These are phyloP conservation scores for Trametes pubescens DNA, from an alignment of 1,284 basidiomycete species.

Conservation along the genomic window DNA sequence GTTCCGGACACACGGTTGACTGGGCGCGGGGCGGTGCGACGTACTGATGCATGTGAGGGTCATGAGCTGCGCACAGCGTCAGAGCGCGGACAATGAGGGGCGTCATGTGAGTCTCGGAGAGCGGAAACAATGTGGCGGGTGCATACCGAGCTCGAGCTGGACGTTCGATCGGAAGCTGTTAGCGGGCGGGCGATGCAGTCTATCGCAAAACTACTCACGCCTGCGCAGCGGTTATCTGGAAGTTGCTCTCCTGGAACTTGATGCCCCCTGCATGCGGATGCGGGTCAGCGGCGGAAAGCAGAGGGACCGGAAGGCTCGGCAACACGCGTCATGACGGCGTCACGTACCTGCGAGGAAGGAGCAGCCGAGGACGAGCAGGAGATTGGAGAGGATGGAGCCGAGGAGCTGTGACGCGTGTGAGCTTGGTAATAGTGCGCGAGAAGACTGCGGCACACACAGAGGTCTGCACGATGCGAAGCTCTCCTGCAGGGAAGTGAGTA, in stretches of 20 bases:
- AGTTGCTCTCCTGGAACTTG: constrained; percentile 72
- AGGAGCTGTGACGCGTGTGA: constrained; percentile 60
- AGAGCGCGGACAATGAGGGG: constrained; percentile 13
- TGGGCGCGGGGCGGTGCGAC: constrained; percentile 37
- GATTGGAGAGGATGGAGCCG: constrained; percentile 89
- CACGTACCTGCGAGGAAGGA: constrained; percentile 80
- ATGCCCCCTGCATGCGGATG: constrained; percentile 61
- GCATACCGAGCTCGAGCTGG: constrained; percentile 69
- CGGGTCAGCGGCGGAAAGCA: constrained; percentile 9
- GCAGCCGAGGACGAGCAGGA: constrained; percentile 88
- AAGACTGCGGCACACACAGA: constrained; percentile 58
- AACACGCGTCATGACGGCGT: neutral
- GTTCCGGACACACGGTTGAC: constrained; percentile 7
- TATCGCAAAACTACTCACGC: constrained; percentile 59
- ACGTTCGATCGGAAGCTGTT: constrained; percentile 27
- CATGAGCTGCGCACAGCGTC: constrained; percentile 67
- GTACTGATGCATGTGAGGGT: constrained; percentile 88
- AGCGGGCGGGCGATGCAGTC: constrained; percentile 27
- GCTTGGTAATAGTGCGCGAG: neutral
- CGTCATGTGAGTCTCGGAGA: constrained; percentile 9
- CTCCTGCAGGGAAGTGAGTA: constrained; percentile 50
- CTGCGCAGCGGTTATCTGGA: constrained; percentile 87
- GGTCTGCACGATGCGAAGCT: constrained; percentile 89
- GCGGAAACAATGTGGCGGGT: constrained; percentile 10
- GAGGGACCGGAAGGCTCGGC: neutral